Evolutionary conservation across 257 asterid genomes (phyloP).

Genomic region (Ehretia macrophylla): DNA sequence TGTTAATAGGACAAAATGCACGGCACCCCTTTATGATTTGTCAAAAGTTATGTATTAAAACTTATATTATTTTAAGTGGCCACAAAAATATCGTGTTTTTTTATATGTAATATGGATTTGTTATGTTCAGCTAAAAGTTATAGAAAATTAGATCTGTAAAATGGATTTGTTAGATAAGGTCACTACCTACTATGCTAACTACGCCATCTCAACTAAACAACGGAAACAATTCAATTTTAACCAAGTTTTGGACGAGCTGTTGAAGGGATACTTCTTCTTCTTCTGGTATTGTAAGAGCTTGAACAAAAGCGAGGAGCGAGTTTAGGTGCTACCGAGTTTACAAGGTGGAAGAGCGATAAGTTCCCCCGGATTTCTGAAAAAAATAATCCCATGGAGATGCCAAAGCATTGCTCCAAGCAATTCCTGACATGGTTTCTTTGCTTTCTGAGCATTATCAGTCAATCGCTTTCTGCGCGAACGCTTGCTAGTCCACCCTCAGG

Average conservation of each 20-base stretch:
- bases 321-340: too few species aligned
- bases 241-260: neutral
- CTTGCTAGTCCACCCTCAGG: constrained; percentile 11
- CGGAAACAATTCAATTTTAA: neutral
- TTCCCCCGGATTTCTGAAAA: neutral
- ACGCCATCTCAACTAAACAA: neutral
- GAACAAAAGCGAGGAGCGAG: too few species aligned
- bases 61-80: too few species aligned
- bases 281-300: too few species aligned
- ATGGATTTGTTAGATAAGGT: constrained; percentile 5
- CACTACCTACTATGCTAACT: neutral
- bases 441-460: constrained; percentile 14
- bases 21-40: too few species aligned
- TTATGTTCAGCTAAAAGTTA: too few species aligned
- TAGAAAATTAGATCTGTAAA: neutral
- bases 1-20: too few species aligned
- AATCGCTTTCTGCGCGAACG: constrained; percentile 24
- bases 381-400: constrained; percentile 12
- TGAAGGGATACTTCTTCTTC: too few species aligned
- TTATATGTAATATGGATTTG: too few species aligned
- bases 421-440: constrained; percentile 11
- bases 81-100: too few species aligned
- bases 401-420: neutral
- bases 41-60: too few species aligned
- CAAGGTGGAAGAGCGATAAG: too few species aligned